Conservation (phyloP, 2,329 filamentous ascomycete species). For the Fusarium illudens region DNA sequence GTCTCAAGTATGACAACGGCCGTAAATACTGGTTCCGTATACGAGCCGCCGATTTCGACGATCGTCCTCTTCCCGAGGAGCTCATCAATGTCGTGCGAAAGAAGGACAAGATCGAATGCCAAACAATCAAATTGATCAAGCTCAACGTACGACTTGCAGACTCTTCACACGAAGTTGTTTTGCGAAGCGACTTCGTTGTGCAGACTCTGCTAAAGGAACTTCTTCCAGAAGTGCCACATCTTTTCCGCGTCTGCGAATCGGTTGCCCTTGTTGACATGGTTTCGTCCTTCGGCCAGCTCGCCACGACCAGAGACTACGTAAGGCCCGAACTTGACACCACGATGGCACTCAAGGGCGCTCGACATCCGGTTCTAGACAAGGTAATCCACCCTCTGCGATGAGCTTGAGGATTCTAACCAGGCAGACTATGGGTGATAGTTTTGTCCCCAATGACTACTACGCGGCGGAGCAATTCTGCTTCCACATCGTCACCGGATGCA, state of each 20-base stretch:
- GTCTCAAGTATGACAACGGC: conserved; percentile 78
- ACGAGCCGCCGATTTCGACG: conserved; percentile 67
- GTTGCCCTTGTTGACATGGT: conserved; percentile 91
- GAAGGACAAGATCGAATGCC: conserved; percentile 83
- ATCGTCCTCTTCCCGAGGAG: conserved; percentile 66
- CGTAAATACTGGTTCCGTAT: conserved; percentile 84
- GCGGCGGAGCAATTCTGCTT: conserved; percentile 82
- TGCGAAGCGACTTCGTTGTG: conserved; percentile 81
- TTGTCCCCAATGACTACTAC: conserved; percentile 91
- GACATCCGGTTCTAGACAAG: conserved; percentile 83
- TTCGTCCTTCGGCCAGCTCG: conserved; percentile 76
- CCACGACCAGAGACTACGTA: conserved; percentile 67
- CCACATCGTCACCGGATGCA: conserved; percentile 93
- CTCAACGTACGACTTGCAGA: conserved; percentile 80
- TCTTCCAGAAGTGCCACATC: conserved; percentile 71
- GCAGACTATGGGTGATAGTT: conserved; percentile 70
- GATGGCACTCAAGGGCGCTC: conserved; percentile 75
- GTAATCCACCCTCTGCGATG: conserved; percentile 40
- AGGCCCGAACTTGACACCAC: conserved; percentile 74
- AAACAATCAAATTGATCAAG: conserved; percentile 85
- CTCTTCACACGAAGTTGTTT: conserved; percentile 83
- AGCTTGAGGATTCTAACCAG: background rate
- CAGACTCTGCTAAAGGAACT: conserved; percentile 76
- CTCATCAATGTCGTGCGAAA: conserved; percentile 82
- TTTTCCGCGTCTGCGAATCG: conserved; percentile 88